Percentiles rank a stretch among this genome's conserved stretches.
phyloP scores from a whole-genome alignment of 345 rosid species.

The Boechera divaricarpa region DNA sequence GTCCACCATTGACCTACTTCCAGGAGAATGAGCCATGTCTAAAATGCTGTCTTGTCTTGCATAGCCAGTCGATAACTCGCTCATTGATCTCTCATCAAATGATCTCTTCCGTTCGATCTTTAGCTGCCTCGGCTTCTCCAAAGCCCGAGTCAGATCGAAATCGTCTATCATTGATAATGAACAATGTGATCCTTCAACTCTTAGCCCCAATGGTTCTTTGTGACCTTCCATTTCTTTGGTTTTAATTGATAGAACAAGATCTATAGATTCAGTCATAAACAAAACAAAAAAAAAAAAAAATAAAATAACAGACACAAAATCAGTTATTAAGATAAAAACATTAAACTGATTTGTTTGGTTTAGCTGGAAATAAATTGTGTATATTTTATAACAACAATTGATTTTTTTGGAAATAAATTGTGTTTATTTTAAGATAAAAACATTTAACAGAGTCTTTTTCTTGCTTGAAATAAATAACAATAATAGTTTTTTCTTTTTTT shows the following conservation, averaged over 20 bases:
- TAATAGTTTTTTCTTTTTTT: background rate
- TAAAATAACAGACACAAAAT: background rate
- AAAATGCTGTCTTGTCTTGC: constrained; percentile 36
- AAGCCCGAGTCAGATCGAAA: constrained; percentile 76
- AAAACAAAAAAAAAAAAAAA: background rate
- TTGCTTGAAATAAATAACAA: background rate
- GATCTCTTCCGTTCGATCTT: constrained; percentile 94
- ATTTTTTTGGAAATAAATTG: background rate
- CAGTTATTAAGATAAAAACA: constrained; percentile 23
- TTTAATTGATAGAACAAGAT: constrained; percentile 30
- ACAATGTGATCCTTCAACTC: constrained; percentile 69
- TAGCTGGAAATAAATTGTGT: background rate
- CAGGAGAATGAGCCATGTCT: constrained; percentile 68
- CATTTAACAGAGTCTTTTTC: background rate
- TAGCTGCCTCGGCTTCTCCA: constrained; percentile 77
- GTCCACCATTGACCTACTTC: constrained; percentile 76
- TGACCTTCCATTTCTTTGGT: constrained; percentile 54
- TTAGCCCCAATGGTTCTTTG: constrained; percentile 59
- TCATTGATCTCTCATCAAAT: constrained; percentile 89
- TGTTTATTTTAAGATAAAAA: background rate
- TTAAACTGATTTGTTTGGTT: background rate
- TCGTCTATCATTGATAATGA: constrained; percentile 79
- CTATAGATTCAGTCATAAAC: background rate
- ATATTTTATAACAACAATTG: background rate
- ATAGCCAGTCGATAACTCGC: constrained; percentile 84